Evolutionary conservation across 371 early-diverging fungal species (phyloP).

Genomic region (Mucor indicus): DNA sequence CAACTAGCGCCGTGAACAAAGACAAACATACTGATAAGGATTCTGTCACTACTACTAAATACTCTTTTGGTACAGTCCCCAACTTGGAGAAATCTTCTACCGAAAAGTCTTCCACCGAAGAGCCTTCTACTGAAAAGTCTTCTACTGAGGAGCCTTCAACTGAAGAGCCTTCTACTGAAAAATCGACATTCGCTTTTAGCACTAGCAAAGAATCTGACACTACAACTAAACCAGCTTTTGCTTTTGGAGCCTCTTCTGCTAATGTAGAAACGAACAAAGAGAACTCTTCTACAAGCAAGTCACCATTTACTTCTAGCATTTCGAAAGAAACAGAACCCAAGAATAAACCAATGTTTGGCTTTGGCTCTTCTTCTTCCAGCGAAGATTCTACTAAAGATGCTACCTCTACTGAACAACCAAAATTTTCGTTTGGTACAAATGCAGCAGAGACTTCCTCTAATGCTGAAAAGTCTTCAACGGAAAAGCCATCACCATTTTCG

Average conservation of each 20-base stretch:
- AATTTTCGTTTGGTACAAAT: neutral
- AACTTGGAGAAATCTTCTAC: no score
- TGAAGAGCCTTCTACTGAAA: no score
- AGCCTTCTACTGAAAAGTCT: no score
- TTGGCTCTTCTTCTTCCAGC: neutral
- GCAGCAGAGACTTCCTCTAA: neutral
- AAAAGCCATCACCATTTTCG: conserved; percentile 1
- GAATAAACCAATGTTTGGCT: no score
- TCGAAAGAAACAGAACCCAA: no score
- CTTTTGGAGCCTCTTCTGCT: no score
- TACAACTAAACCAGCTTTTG: neutral
- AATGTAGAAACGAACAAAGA: neutral
- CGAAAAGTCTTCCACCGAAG: no score
- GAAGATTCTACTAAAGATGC: neutral
- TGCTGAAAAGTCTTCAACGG: neutral
- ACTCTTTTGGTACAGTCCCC: no score
- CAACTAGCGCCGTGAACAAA: neutral
- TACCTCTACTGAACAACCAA: neutral
- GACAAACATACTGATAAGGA: neutral
- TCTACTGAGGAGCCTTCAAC: no score
- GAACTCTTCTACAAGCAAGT: neutral
- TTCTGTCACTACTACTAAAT: neutral
- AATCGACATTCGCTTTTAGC: no score
- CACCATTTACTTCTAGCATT: neutral
- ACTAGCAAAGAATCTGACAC: neutral